A percentile compares a stretch with the other conserved stretches of the same genome.
Conservation (phyloP, 805 yeast genomes). For the Starmerella lactis-condensi region DNA sequence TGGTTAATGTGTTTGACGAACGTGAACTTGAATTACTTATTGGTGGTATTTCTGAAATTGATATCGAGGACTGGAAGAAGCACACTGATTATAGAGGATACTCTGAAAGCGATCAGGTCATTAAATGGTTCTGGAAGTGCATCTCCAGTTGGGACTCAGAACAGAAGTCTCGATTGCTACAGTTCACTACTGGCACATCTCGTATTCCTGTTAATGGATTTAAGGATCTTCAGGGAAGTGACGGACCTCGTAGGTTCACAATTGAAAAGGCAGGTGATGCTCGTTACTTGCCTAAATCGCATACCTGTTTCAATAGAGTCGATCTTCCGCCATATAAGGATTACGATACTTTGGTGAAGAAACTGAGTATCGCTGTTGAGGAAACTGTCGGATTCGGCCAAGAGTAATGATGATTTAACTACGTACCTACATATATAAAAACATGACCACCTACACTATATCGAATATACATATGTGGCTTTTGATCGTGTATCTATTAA, state of each 20-base stretch:
- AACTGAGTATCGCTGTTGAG: slow-evolving; percentile 88
- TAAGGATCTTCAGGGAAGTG: slow-evolving; percentile 95
- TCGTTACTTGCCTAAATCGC: slow-evolving; percentile 84
- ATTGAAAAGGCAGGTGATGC: slow-evolving; percentile 95
- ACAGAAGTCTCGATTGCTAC: slow-evolving; percentile 85
- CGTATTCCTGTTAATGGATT: slow-evolving; percentile 98
- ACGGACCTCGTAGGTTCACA: slow-evolving; percentile 97
- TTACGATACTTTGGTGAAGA: slow-evolving; percentile 68
- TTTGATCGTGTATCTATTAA: no score
- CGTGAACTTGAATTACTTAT: slow-evolving; percentile 89
- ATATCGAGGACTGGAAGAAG: slow-evolving; percentile 96
- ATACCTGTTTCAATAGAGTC: slow-evolving; percentile 96
- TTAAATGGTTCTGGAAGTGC: slow-evolving; percentile 98
- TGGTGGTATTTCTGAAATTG: slow-evolving; percentile 97
- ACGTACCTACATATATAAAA: no score
- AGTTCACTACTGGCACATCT: slow-evolving; percentile 96
- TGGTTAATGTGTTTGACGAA: slow-evolving; percentile 92
- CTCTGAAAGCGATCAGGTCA: slow-evolving; percentile 86
- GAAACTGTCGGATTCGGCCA: slow-evolving; percentile 99
- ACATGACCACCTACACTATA: no score
- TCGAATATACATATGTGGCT: no score
- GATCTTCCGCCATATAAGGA: slow-evolving; percentile 88
- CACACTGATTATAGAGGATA: slow-evolving; percentile 98
- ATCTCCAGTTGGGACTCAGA: slow-evolving; percentile 88
- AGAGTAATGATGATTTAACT: no score